Evolutionary conservation across 768 basidiomycete species (phyloP), one percentile per base, ranked within the genome.

Genomic region (Boletus rubescentipes): DNA sequence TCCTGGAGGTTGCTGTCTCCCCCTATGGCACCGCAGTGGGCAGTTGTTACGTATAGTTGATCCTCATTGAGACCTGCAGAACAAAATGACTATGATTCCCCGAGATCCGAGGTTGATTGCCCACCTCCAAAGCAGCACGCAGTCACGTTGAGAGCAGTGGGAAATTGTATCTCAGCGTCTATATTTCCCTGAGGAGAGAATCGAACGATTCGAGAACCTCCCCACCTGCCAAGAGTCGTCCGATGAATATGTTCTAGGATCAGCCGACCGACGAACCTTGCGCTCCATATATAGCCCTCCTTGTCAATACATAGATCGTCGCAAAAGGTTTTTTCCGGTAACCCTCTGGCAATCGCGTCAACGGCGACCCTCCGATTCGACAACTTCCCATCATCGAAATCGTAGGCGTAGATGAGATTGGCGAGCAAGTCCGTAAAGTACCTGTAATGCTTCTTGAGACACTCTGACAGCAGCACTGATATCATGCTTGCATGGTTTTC

Each of bases 381-480:
- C 36, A 86, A 60, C 14, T 73, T 69, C n/a, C 85, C 86, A 43
- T 79, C 72, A 18, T 79, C 66, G 46, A 69, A 57, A 55, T 75
- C 72, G 60, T 87, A 88, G 20, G 81, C 82, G 57, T 84, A 82
- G 57, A 89, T 88, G 59, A 76, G 73, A 70, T 87, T 85, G n/a
- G 70, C 71, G 50, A 80, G 68, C 2, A 85, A 87, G 66, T 88
- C 84, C 51, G 86, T 87, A 65, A 86, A 86, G 70, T 86, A 87
- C 67, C 86, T 87, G 58, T n/a, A 42, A 46, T 39, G 45, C 42
- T 46, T 56, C 42, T 58, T 34, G 47, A 40, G 36, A 48, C 20
- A 49, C 46, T 54, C 39, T 35, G 53, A 61, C 40, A 51, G 29
- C 43, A 42, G 20, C 51, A 49, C 11, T 7, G 36, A 32, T 5